phyloP scores from a whole-genome alignment of 2,329 filamentous ascomycete species.

The Sclerotinia sclerotiorum region DNA sequence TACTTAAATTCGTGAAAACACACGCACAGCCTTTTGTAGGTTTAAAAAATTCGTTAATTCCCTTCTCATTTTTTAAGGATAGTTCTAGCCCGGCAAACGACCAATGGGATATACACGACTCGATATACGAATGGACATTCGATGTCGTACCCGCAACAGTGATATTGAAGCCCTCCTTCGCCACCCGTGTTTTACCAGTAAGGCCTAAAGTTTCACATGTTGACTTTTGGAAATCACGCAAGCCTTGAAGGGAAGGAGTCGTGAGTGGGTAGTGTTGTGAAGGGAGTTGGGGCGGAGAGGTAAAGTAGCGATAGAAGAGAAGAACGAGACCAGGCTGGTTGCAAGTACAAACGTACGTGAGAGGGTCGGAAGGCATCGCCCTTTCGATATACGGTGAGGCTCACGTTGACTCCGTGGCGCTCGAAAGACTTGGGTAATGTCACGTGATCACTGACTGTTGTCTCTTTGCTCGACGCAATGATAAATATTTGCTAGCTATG shows the following conservation, averaged over 20 bases:
- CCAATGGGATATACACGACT: slow-evolving; percentile 37
- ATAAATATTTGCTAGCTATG: neutral
- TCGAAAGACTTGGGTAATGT: neutral
- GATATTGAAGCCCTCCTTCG: slow-evolving; percentile 41
- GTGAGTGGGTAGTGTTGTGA: slow-evolving; percentile 13
- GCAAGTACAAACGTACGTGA: slow-evolving; percentile 40
- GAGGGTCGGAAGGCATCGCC: slow-evolving; percentile 34
- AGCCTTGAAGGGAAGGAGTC: slow-evolving; percentile 28
- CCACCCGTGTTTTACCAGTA: slow-evolving; percentile 39
- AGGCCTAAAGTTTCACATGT: slow-evolving; percentile 29
- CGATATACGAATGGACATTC: slow-evolving; percentile 35
- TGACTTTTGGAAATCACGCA: slow-evolving; percentile 31
- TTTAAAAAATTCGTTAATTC: slow-evolving; percentile 36
- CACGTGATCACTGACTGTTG: neutral
- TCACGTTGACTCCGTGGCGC: too few relatives aligned
- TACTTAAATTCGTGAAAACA: slow-evolving; percentile 35
- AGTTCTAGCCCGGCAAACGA: slow-evolving; percentile 36
- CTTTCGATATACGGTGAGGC: neutral
- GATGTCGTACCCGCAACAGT: slow-evolving; percentile 37
- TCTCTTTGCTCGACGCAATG: neutral
- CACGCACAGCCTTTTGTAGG: slow-evolving; percentile 38
- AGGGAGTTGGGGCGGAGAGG: slow-evolving; percentile 33
- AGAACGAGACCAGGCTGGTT: slow-evolving; percentile 34
- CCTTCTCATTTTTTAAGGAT: slow-evolving; percentile 14
- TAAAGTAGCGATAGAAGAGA: slow-evolving; percentile 41